These are phyloP conservation scores for Aspergillus alliaceus DNA, from an alignment of 2,329 filamentous ascomycete genomes.

Conservation along the genomic window DNA sequence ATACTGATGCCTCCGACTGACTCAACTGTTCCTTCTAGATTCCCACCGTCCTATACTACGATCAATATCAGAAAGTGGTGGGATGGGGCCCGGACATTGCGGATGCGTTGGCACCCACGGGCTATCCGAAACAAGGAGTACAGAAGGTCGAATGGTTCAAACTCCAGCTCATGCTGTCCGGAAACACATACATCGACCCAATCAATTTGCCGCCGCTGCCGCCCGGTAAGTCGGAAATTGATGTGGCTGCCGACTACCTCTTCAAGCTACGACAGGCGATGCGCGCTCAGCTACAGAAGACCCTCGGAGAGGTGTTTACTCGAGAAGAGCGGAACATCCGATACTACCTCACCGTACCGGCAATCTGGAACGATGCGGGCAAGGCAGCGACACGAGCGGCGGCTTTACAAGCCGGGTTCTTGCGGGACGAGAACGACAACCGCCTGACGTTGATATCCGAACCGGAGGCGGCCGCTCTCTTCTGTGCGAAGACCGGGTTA, in stretches of 20 bases:
- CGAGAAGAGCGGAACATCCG: constrained; percentile 96
- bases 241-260: constrained; percentile 98
- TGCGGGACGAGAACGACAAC: constrained; percentile 97
- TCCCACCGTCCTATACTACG: constrained; percentile 98
- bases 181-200: constrained; percentile 98
- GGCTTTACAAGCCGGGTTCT: constrained; percentile 93
- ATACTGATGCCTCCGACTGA: constrained; percentile 3
- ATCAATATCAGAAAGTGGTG: constrained; percentile 99
- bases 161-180: constrained; percentile 96
- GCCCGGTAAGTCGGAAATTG: constrained; percentile 96
- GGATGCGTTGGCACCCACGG: constrained; percentile 91
- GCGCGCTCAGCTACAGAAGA: constrained; percentile 93
- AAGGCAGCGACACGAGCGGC: constrained; percentile 95
- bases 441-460: constrained; percentile 91
- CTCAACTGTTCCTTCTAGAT: constrained; percentile 55
- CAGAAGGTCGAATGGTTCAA: constrained; percentile 99
- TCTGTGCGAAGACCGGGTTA: constrained; percentile 95
- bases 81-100: constrained; percentile 98
- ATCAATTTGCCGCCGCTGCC: constrained; percentile 98
- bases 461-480: constrained; percentile 93
- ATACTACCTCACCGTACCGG: constrained; percentile 97
- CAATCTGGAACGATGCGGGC: constrained; percentile 98
- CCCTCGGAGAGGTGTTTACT: constrained; percentile 94
- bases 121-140: constrained; percentile 95
- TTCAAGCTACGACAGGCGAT: constrained; percentile 98